phyloP scores from a whole-genome alignment of 495 filamentous ascomycete species.

The Aspergillus cristatus region DNA sequence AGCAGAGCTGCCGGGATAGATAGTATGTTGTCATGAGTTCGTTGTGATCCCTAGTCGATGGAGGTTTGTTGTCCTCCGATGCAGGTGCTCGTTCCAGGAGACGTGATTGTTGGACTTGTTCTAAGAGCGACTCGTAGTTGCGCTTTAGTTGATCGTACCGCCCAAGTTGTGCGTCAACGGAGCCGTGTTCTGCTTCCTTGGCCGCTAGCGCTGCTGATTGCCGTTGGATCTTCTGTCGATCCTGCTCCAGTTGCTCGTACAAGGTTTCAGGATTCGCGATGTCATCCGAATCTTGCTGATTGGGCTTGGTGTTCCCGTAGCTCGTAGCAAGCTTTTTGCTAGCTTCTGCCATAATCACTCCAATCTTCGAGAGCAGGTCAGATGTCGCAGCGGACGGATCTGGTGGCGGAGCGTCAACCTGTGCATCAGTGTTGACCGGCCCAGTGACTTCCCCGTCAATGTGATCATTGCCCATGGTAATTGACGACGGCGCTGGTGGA shows the following conservation, averaged over 20 bases:
- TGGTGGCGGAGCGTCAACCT: conserved; percentile 11
- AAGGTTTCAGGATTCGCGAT: conserved; percentile 35
- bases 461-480: conserved; percentile 37
- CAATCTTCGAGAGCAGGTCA: conserved; percentile 31
- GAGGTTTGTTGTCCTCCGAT: conserved; percentile 6
- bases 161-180: conserved; percentile 18
- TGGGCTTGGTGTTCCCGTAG: conserved; percentile 31
- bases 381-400: conserved; percentile 23
- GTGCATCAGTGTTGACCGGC: conserved; percentile 16
- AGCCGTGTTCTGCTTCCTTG: conserved; percentile 25
- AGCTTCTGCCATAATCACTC: conserved; percentile 35
- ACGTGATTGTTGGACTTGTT: conserved; percentile 25
- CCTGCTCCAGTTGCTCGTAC: conserved; percentile 35
- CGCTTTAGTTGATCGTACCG: conserved; percentile 28
- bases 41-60: conserved; percentile 14
- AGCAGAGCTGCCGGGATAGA: conserved; percentile 26
- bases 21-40: conserved; percentile 23
- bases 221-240: conserved; percentile 34
- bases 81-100: conserved; percentile 20
- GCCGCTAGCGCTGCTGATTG: conserved; percentile 20
- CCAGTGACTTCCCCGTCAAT: conserved; percentile 20
- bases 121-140: conserved; percentile 34
- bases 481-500: conserved; percentile 32
- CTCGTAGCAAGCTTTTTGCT: conserved; percentile 33
- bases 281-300: conserved; percentile 29